These are phyloP conservation scores for Gossypium australe DNA, from an alignment of 345 rosid species.

Conservation along the genomic window DNA sequence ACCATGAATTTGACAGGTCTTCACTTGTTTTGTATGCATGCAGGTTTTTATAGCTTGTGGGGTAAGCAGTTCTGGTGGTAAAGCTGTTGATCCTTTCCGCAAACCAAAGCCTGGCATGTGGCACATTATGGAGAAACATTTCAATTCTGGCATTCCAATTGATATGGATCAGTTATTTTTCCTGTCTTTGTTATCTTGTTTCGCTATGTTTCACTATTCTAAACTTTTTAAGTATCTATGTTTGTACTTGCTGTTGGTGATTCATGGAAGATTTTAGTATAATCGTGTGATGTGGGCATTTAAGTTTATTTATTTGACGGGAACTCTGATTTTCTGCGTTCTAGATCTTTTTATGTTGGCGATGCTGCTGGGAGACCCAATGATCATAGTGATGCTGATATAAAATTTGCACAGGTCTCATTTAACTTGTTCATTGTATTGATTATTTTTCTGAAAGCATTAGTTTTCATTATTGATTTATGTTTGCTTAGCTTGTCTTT, in stretches of 20 bases:
- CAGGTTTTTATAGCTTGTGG: conserved; percentile 96
- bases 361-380: conserved; percentile 86
- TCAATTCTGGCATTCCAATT: conserved; percentile 74
- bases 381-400: conserved; percentile 89
- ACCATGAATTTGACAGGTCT: not conserved
- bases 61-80: conserved; percentile 35
- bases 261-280: not conserved
- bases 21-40: conserved; percentile 10
- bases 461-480: not conserved
- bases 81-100: conserved; percentile 63
- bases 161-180: conserved; percentile 68
- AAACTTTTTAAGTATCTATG: not conserved
- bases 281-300: not conserved
- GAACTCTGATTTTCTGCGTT: conserved; percentile 6
- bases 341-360: conserved; percentile 91
- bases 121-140: conserved; percentile 72
- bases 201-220: not conserved
- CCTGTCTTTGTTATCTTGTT: conserved; percentile 15
- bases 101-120: conserved; percentile 95
- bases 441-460: not conserved
- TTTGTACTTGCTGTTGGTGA: not conserved
- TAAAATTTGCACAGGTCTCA: conserved; percentile 74
- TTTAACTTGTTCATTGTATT: not conserved
- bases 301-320: not conserved
- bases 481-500: not conserved